phyloP scores from a whole-genome alignment of 345 rosid genomes.

The Eutrema heterophyllum region DNA sequence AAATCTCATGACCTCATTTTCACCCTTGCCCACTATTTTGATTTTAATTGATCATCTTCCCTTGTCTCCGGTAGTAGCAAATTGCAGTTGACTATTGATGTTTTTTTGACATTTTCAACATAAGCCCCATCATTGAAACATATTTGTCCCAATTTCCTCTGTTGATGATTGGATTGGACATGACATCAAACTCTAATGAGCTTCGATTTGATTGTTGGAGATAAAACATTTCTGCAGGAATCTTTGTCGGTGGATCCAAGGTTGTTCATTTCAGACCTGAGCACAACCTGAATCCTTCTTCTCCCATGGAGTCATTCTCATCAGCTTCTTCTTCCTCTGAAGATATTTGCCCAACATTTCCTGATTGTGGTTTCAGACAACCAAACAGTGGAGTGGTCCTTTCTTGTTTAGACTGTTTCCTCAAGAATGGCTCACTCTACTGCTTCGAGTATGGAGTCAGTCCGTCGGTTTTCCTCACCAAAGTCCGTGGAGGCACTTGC shows the following conservation, averaged over 20 bases:
- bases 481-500: slow-evolving; percentile 93
- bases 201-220: not conserved
- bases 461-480: slow-evolving; percentile 72
- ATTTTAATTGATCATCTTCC: not conserved
- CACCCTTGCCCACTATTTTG: not conserved
- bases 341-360: slow-evolving; percentile 66
- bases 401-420: slow-evolving; percentile 91
- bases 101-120: too few species aligned
- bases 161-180: not conserved
- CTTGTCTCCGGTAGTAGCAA: not conserved
- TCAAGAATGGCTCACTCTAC: slow-evolving; percentile 69
- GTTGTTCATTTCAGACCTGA: slow-evolving; percentile 94
- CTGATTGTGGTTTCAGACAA: slow-evolving; percentile 94
- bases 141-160: not conserved
- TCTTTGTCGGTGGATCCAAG: slow-evolving; percentile 97
- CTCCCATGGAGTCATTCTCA: slow-evolving; percentile 15
- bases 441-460: slow-evolving; percentile 78
- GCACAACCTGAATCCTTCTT: slow-evolving; percentile 35
- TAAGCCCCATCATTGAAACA: not conserved
- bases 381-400: slow-evolving; percentile 82
- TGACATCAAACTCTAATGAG: not conserved
- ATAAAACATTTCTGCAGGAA: slow-evolving; percentile 41
- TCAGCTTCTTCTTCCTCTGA: slow-evolving; percentile 26
- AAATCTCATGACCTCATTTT: not conserved
- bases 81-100: too few species aligned